Evolutionary conservation across 345 rosid species (phyloP), one percentile per base, ranked within the genome.

Genomic region (Linum usitatissimum): DNA sequence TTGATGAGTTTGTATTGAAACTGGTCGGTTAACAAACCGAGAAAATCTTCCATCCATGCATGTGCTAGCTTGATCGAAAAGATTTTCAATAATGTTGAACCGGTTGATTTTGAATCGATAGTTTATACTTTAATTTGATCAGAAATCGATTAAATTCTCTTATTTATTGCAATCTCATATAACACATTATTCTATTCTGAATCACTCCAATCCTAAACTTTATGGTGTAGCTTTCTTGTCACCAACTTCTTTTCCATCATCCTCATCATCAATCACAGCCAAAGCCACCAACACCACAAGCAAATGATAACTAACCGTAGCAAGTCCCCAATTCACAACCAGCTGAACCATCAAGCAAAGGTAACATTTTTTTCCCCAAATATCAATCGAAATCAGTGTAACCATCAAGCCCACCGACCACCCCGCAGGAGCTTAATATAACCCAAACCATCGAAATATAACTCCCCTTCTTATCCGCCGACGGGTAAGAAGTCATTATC

Each of bases 401-500:
- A n/a, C n/a, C n/a, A n/a, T 85, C 79, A 3, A 86, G 71, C 3
- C 86, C 88, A 0, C 92, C 88, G 20, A 86, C 66, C 54, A 86
- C 88, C 30, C 92, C 92, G 10, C 85, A 86, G 82, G 78, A 71
- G 64, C 83, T 86, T 70, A 86, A 81, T n/a, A 86, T 77, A 28
- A 68, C 71, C 92, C 86, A 86, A 68, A 83, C 80, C 1, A 86
- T 61, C 1, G 95, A 86, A 45, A 89, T 92, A 60, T 85, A 92
- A 14, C 78, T 73, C 12, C 98, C 98, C 69, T 92, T 92, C 17
- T 95, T 77, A 45, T 78, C 53, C 0, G 90, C 80, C 0, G 96
- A 95, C 40, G 96, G 98, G 58, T 87, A 92, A 5, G 96, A 71
- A 13, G 96, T 89, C 96, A 89, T 92, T 62, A 92, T 91, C 12